Percentiles rank a stretch among this genome's conserved stretches.
These are phyloP conservation scores for Grammothele lineata DNA, from an alignment of 768 basidiomycete species.

Conservation along the genomic window DNA sequence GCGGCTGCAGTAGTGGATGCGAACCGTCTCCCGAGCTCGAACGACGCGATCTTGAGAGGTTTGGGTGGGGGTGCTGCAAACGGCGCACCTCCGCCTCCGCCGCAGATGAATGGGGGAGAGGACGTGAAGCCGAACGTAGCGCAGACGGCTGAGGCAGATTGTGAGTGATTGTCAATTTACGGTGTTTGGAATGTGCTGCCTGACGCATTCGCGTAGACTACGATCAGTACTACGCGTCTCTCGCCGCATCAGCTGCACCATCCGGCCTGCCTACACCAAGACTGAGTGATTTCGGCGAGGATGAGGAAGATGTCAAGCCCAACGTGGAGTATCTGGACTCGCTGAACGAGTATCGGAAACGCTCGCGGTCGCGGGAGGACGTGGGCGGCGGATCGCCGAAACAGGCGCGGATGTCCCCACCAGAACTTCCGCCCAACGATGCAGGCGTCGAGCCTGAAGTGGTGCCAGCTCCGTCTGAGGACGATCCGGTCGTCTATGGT, in stretches of 20 bases:
- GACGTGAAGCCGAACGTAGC: constrained; percentile 44
- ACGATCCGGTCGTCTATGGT: constrained; percentile 73
- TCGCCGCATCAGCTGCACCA: constrained; percentile 59
- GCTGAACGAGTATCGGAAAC: constrained; percentile 68
- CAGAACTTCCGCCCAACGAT: no score
- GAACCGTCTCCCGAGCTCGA: constrained; percentile 38
- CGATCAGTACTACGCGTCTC: constrained; percentile 78
- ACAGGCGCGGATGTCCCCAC: constrained; percentile 7
- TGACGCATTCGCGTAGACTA: constrained; percentile 44
- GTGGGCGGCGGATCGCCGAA: constrained; percentile 20
- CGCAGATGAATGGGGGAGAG: constrained; percentile 1
- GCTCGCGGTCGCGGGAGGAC: constrained; percentile 60
- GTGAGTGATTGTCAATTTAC: constrained; percentile 47
- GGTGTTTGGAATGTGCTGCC: no score
- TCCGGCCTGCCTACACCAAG: constrained; percentile 63
- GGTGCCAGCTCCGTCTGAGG: no score
- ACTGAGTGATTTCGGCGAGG: constrained; percentile 49
- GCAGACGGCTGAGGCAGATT: constrained; percentile 54
- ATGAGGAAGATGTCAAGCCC: constrained; percentile 70
- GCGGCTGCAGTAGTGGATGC: constrained; percentile 22
- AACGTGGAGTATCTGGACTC: constrained; percentile 62
- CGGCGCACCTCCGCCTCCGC: not conserved
- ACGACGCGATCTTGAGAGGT: constrained; percentile 71
- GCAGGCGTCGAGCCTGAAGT: no score
- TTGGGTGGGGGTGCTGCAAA: constrained; percentile 40